Percentiles rank a stretch among this genome's conserved stretches.
These are phyloP conservation scores for Pachyrhizus erosus DNA, from an alignment of 306 rosid species.

Conservation along the genomic window DNA sequence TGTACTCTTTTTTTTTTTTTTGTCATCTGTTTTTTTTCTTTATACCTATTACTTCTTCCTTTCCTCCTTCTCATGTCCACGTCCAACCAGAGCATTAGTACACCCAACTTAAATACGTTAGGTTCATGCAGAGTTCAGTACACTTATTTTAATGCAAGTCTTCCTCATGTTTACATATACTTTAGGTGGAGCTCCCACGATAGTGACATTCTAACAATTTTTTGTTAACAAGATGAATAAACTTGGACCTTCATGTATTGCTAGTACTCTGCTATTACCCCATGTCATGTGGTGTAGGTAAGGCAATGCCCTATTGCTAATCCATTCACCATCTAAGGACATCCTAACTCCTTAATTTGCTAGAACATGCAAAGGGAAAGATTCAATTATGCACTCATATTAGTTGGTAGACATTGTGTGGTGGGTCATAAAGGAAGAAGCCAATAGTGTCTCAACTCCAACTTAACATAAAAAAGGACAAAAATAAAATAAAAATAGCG, in stretches of 20 bases:
- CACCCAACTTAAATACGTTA: neutral
- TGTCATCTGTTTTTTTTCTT: neutral
- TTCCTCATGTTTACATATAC: neutral
- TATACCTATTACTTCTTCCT: neutral
- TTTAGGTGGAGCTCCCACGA: neutral
- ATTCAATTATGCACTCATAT: neutral
- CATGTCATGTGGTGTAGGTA: neutral
- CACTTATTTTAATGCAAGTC: neutral
- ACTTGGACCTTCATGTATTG: neutral
- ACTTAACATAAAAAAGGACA: neutral
- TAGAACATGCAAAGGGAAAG: neutral
- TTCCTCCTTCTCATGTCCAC: neutral
- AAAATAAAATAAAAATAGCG: no score
- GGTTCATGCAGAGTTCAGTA: neutral
- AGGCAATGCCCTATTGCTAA: no score
- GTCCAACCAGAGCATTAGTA: neutral
- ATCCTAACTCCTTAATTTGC: neutral
- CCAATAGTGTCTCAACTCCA: neutral
- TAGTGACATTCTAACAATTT: constrained; percentile 3
- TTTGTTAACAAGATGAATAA: constrained; percentile 24
- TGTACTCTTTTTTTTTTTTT: neutral
- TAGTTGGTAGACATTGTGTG: neutral
- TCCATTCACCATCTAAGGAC: neutral
- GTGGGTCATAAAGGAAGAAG: neutral
- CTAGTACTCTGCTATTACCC: neutral